These are phyloP conservation scores for Discostella stelligeroides DNA, from an alignment of 108 stramenopile species.

Conservation along the genomic window DNA sequence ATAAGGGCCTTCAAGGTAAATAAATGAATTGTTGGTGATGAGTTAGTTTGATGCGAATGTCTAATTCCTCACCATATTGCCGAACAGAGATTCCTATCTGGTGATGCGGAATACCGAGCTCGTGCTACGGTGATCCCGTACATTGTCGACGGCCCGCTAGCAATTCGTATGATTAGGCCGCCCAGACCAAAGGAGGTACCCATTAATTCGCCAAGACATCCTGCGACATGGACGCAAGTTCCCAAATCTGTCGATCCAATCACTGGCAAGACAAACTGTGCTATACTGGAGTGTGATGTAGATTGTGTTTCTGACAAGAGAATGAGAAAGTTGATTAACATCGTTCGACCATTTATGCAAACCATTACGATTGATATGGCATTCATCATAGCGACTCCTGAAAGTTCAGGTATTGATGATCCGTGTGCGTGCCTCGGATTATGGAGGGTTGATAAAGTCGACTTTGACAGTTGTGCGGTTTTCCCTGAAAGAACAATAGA, in stretches of 20 bases:
- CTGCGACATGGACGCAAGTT: constrained; percentile 37
- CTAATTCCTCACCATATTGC: background rate
- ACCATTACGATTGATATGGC: constrained; percentile 57
- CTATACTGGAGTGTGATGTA: constrained; percentile 48
- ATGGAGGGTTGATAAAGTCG: constrained; percentile 63
- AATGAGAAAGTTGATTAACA: constrained; percentile 49
- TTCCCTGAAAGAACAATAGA: constrained; percentile 41
- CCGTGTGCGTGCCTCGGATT: constrained; percentile 57
- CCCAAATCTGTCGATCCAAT: constrained; percentile 24
- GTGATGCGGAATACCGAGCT: constrained; percentile 45
- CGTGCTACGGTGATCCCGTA: constrained; percentile 45
- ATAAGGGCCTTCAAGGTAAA: constrained; percentile 62
- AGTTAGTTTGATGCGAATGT: background rate
- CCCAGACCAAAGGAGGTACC: constrained; percentile 40
- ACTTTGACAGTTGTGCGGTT: constrained; percentile 49
- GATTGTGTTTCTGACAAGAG: constrained; percentile 52
- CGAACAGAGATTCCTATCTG: constrained; percentile 48
- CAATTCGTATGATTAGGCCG: constrained; percentile 50
- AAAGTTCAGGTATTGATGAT: constrained; percentile 35
- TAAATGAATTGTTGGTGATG: background rate
- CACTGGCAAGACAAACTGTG: constrained; percentile 19
- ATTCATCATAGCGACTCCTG: constrained; percentile 45
- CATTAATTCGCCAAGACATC: constrained; percentile 31
- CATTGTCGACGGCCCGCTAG: constrained; percentile 60
- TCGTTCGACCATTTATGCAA: constrained; percentile 54